Percentiles rank a stretch among this genome's conserved stretches.
Evolutionary conservation across 768 basidiomycete species (phyloP).

Genomic region (Trametes sanguinea): DNA sequence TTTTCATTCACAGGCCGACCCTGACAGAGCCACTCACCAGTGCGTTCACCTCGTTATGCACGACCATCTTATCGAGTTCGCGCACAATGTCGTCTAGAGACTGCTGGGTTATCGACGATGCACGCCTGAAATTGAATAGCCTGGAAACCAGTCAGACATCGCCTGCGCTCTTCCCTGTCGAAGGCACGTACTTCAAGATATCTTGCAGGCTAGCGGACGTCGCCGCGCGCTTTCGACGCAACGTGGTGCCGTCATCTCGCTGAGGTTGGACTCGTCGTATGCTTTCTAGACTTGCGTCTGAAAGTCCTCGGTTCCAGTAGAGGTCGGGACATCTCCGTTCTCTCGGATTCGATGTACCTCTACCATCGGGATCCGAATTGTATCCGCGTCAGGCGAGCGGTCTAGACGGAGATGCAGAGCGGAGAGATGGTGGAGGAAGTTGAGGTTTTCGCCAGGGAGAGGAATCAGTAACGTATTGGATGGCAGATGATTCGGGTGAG

Average conservation of each 20-base stretch:
- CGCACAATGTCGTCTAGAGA: constrained; percentile 35
- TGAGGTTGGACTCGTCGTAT: constrained; percentile 4
- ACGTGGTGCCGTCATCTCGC: constrained; percentile 10
- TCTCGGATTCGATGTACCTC: constrained; percentile 47
- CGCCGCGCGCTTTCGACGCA: constrained; percentile 4
- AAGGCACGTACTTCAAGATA: constrained; percentile 60
- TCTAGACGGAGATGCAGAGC: constrained; percentile 36
- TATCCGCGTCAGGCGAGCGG: constrained; percentile 66
- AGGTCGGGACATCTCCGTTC: constrained; percentile 20
- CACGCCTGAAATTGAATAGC: constrained; percentile 45
- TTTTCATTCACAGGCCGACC: no score
- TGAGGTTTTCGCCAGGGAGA: constrained; percentile 61
- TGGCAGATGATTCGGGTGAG: constrained; percentile 52
- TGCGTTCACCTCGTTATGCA: constrained; percentile 23
- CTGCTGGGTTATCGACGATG: constrained; percentile 41
- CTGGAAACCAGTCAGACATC: constrained; percentile 28
- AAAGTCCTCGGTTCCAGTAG: constrained; percentile 10
- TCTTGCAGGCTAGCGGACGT: constrained; percentile 63
- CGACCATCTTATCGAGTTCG: constrained; percentile 36
- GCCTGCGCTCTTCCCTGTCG: not conserved
- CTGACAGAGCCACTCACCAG: constrained; percentile 26
- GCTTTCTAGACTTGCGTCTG: constrained; percentile 6
- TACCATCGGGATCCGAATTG: constrained; percentile 71
- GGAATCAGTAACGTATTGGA: constrained; percentile 72
- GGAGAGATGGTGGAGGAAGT: constrained; percentile 46